A percentile compares a stretch with the other conserved stretches of the same genome.
phyloP scores from a whole-genome alignment of 345 rosid species.

The Bruguiera sexangula region DNA sequence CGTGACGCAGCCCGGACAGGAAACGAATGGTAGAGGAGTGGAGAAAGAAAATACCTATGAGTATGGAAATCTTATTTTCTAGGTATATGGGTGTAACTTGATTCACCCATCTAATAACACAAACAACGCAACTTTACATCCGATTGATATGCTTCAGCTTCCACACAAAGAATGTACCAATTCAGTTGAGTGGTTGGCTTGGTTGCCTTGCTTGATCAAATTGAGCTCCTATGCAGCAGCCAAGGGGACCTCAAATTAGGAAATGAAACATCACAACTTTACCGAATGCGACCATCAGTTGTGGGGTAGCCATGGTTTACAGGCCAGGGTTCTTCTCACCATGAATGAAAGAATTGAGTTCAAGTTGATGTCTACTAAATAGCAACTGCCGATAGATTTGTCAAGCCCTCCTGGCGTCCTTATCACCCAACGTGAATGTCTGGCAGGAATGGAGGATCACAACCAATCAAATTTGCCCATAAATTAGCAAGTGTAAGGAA shows the following conservation, averaged over 20 bases:
- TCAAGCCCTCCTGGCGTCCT: conserved; percentile 2
- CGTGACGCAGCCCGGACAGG: conserved; percentile 5
- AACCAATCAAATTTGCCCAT: conserved; percentile 72
- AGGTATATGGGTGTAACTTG: conserved; percentile 13
- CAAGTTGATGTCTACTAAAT: neutral
- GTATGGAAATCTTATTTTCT: conserved; percentile 5
- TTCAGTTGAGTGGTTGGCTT: conserved; percentile 1
- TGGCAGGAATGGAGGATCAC: conserved; percentile 54
- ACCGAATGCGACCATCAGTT: conserved; percentile 1
- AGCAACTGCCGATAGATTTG: neutral
- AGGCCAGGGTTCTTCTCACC: conserved; percentile 8
- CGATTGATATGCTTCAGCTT: conserved; percentile 26
- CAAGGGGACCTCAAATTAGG: conserved; percentile 9
- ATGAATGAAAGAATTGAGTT: conserved; percentile 1
- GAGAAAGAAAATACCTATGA: neutral
- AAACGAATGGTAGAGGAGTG: neutral
- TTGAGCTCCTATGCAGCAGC: conserved; percentile 1
- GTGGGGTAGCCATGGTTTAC: conserved; percentile 1
- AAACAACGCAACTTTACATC: conserved; percentile 19
- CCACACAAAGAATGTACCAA: conserved; percentile 29
- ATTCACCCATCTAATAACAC: conserved; percentile 28
- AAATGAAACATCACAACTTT: neutral
- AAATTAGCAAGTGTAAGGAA: conserved; percentile 66
- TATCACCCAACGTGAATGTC: conserved; percentile 19
- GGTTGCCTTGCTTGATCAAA: neutral